phyloP scores from a whole-genome alignment of 2,329 filamentous ascomycete genomes.

The Fusarium sp. region DNA sequence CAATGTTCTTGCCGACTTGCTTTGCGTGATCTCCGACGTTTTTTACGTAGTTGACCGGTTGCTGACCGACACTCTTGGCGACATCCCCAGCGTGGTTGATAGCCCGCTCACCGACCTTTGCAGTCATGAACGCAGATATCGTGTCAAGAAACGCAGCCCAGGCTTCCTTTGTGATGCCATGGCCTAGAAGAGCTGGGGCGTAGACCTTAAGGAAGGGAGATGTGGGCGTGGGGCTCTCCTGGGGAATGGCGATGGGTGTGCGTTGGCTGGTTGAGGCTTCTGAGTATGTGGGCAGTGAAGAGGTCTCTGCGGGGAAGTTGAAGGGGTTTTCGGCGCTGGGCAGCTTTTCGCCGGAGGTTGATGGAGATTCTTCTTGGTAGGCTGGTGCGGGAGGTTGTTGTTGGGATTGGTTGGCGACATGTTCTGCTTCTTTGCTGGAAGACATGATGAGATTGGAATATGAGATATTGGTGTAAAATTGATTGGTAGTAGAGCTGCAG shows the following conservation, averaged over 20 bases:
- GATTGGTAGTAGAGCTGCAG: background rate
- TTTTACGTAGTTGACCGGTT: slow-evolving; percentile 55
- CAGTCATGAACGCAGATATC: slow-evolving; percentile 61
- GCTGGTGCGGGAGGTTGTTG: slow-evolving; percentile 20
- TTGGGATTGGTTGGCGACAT: slow-evolving; percentile 7
- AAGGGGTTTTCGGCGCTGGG: slow-evolving; percentile 56
- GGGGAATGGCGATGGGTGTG: slow-evolving; percentile 58
- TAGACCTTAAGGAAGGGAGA: slow-evolving; percentile 59
- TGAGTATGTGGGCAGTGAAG: slow-evolving; percentile 52
- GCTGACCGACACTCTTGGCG: slow-evolving; percentile 53
- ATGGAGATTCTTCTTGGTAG: slow-evolving; percentile 19
- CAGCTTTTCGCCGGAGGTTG: background rate
- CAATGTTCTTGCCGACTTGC: slow-evolving; percentile 54
- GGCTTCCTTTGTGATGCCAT: slow-evolving; percentile 54
- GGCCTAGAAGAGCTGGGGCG: slow-evolving; percentile 54
- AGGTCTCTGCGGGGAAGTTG: slow-evolving; percentile 54
- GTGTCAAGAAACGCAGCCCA: slow-evolving; percentile 56
- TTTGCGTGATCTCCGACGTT: slow-evolving; percentile 55
- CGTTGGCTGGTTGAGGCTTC: slow-evolving; percentile 36
- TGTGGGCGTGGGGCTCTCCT: slow-evolving; percentile 52
- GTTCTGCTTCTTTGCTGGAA: slow-evolving; percentile 31
- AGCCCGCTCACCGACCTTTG: slow-evolving; percentile 60
- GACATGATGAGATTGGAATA: slow-evolving; percentile 22
- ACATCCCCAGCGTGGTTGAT: slow-evolving; percentile 60
- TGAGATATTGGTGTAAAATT: fast-evolving